These are phyloP conservation scores for Rugonectria rugulosa DNA, from an alignment of 2,329 filamentous ascomycete genomes.

Conservation along the genomic window DNA sequence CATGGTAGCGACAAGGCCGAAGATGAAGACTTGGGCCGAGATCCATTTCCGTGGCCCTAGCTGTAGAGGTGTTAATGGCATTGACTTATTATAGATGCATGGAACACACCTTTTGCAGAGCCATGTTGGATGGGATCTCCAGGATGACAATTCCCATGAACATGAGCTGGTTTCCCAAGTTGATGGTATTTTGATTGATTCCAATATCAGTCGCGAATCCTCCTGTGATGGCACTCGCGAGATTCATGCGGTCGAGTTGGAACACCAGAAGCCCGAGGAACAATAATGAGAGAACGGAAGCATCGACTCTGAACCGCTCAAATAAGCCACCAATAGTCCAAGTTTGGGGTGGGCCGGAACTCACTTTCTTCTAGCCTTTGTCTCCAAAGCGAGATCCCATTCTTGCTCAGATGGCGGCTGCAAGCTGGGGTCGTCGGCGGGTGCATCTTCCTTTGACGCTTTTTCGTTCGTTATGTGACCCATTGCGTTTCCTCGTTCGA, in stretches of 20 bases:
- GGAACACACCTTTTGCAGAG: constrained; percentile 42
- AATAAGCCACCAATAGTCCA: too few relatives aligned
- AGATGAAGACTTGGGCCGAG: constrained; percentile 55
- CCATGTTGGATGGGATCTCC: constrained; percentile 60
- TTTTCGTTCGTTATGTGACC: too few relatives aligned
- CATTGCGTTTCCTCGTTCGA: too few relatives aligned
- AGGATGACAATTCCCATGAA: constrained; percentile 58
- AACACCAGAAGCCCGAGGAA: constrained; percentile 59
- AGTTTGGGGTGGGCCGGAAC: too few relatives aligned
- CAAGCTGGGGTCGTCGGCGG: too few relatives aligned
- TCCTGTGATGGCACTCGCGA: constrained; percentile 58
- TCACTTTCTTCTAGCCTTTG: too few relatives aligned
- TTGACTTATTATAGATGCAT: neutral
- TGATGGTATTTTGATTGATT: constrained; percentile 56
- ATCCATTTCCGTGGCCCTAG: constrained; percentile 58
- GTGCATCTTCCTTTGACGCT: too few relatives aligned
- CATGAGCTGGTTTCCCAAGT: constrained; percentile 62
- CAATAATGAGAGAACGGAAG: constrained; percentile 56
- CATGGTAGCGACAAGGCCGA: constrained; percentile 55
- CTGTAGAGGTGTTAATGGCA: constrained; percentile 30
- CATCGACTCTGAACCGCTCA: constrained; percentile 53
- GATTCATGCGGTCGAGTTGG: constrained; percentile 61
- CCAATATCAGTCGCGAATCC: constrained; percentile 53
- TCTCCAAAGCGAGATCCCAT: too few relatives aligned
- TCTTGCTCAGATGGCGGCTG: too few relatives aligned